phyloP scores from a whole-genome alignment of 768 basidiomycete species.

The Psilocybe cyanescens region DNA sequence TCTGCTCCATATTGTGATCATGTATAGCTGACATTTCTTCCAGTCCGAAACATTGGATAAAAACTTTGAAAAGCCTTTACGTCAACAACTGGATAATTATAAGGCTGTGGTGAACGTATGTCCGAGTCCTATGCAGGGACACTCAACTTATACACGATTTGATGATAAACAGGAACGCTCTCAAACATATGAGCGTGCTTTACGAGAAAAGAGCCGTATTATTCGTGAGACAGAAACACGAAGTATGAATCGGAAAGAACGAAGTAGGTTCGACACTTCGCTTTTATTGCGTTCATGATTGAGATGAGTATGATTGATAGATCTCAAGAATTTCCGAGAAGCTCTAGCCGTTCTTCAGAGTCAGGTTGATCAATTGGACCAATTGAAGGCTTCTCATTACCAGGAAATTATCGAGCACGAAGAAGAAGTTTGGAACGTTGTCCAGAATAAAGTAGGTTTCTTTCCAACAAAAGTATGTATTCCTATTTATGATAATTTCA shows the following conservation, averaged over 20 bases:
- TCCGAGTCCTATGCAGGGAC: constrained; percentile 4
- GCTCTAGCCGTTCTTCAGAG: constrained; percentile 80
- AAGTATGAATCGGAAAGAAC: constrained; percentile 83
- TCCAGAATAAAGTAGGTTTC: constrained; percentile 75
- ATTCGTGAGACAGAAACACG: constrained; percentile 86
- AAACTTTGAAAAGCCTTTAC: constrained; percentile 86
- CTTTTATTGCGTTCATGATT: background rate
- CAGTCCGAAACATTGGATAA: constrained; percentile 87
- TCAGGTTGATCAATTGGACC: constrained; percentile 92
- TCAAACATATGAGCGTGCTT: constrained; percentile 76
- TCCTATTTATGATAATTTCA: constrained; percentile 12
- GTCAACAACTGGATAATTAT: constrained; percentile 85
- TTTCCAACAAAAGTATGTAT: background rate
- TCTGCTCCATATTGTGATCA: background rate
- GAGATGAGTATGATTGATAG: constrained; percentile 37
- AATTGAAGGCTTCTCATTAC: constrained; percentile 84
- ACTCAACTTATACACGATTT: background rate
- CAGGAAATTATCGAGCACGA: constrained; percentile 90
- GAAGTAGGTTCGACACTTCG: constrained; percentile 58
- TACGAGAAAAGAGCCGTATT: constrained; percentile 81
- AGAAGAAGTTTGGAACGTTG: constrained; percentile 94
- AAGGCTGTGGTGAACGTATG: constrained; percentile 69
- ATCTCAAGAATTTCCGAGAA: constrained; percentile 87
- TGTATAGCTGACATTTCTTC: constrained; percentile 8
- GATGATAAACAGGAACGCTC: constrained; percentile 71